Evolutionary conservation across 495 filamentous ascomycete genomes (phyloP), one percentile per base, ranked within the genome.

Genomic region (Cladorrhinum samala): DNA sequence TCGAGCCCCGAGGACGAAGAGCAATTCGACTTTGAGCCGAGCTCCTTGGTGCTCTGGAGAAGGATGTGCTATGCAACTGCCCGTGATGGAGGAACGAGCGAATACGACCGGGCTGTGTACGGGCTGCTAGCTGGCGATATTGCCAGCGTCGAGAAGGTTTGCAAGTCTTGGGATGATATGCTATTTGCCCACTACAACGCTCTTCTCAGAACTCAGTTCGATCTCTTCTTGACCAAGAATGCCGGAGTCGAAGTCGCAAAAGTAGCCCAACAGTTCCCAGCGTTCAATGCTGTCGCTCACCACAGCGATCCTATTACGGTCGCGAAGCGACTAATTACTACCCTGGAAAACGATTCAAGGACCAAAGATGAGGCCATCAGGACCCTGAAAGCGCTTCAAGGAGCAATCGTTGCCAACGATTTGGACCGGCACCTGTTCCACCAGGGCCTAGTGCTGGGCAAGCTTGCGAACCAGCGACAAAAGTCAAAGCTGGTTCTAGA

Each of bases 171-270:
- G 85, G 89, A 97, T 55, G 93, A 98, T 66, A 82, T 85, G 56
- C 78, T 96, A n/a, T 97, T 91, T 61, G 86, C 85, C 7, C 83
- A 89, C 61, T 93, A 91, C 75, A 96, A 94, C 61, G 80, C 86
- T 8, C 70, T 92, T 23, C 74, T 98, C 14, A 74, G 89, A 40
- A 75, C 77, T 0, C 79, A 84, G 54, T 88, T 87, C 63, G 86
- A 88, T 53, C 57, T 59, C 2, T 87, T 81, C 63, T 58, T 88
- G 24, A 66, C 74, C 51, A 67, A 64, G 25, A 69, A 75, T 50
- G 76, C 70, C 39, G 64, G 74, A 14, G 66, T 71, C 19, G 58
- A 74, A 5, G 67, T 71, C 6, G 56, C 68, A 25, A 55, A 63
- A 14, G 53, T 74, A 17, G 62, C 62, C 16, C 65, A 72, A 27